Conservation (phyloP, 306 rosid species). For the Trifolium pratense region DNA sequence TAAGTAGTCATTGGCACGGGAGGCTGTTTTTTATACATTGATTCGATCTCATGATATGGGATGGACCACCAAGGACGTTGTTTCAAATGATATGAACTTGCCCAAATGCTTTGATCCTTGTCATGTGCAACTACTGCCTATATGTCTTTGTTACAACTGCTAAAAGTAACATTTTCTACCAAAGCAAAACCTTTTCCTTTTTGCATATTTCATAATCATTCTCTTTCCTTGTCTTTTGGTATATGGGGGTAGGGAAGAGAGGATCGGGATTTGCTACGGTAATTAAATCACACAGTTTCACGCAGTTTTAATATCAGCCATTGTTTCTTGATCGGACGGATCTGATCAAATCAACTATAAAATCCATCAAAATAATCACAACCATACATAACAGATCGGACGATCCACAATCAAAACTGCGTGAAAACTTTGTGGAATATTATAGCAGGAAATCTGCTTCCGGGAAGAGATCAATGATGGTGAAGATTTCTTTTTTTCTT, state of each 20-base stretch:
- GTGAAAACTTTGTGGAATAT: too few relatives aligned
- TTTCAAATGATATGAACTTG: constrained; percentile 40
- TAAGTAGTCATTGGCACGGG: not conserved
- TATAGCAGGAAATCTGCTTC: too few relatives aligned
- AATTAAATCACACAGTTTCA: too few relatives aligned
- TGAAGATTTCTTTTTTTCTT: constrained; percentile 18
- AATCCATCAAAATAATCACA: too few relatives aligned
- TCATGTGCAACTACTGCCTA: constrained; percentile 51
- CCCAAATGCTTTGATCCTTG: constrained; percentile 34
- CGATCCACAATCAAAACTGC: too few relatives aligned
- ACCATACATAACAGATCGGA: too few relatives aligned
- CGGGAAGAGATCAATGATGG: too few relatives aligned
- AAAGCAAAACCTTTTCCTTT: constrained; percentile 43
- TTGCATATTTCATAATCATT: constrained; percentile 37
- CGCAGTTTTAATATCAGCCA: too few relatives aligned
- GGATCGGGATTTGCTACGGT: too few relatives aligned
- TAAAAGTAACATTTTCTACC: constrained; percentile 50
- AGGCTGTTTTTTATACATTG: not conserved
- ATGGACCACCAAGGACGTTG: not conserved
- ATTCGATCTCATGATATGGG: not conserved
- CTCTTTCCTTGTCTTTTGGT: constrained; percentile 48
- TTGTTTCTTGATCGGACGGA: too few relatives aligned
- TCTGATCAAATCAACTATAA: too few relatives aligned
- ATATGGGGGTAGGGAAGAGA: constrained; percentile 16
- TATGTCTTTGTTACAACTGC: constrained; percentile 44